A percentile compares a stretch with the other conserved stretches of the same genome.
phyloP scores from a whole-genome alignment of 176 grass and related monocot genomes.

The Rhynchospora pubera region DNA sequence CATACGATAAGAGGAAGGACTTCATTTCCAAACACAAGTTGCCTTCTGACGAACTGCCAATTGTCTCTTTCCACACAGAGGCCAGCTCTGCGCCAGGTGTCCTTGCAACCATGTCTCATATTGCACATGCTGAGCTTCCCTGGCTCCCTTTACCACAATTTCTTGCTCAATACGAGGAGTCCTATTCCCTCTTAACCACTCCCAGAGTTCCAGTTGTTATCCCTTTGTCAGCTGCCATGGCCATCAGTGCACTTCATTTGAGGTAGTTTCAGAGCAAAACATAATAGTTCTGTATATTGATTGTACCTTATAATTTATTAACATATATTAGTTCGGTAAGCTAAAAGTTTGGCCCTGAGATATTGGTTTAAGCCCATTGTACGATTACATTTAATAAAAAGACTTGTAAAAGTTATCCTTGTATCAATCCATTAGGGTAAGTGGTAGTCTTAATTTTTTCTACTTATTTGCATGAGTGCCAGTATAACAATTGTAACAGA shows the following conservation, averaged over 20 bases:
- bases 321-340: background rate
- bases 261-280: constrained; percentile 17
- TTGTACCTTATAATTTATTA: background rate
- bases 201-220: constrained; percentile 59
- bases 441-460: background rate
- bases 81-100: constrained; percentile 54
- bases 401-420: background rate
- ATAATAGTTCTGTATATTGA: background rate
- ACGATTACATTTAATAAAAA: background rate
- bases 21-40: constrained; percentile 75
- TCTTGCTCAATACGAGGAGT: constrained; percentile 24
- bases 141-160: constrained; percentile 52
- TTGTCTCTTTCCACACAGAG: constrained; percentile 88
- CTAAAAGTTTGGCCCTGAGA: background rate
- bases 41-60: constrained; percentile 47
- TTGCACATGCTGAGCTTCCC: constrained; percentile 68
- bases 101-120: constrained; percentile 48
- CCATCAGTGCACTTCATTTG: constrained; percentile 51
- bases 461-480: background rate
- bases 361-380: background rate
- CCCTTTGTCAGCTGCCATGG: constrained; percentile 65
- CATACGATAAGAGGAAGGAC: constrained; percentile 68
- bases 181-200: constrained; percentile 18
- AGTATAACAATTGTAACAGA: too few species aligned
- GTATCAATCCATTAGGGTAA: background rate